Evolutionary conservation across 805 yeast genomes (phyloP), one percentile per base, ranked within the genome.

Genomic region (Wickerhamiella domercqiae): DNA sequence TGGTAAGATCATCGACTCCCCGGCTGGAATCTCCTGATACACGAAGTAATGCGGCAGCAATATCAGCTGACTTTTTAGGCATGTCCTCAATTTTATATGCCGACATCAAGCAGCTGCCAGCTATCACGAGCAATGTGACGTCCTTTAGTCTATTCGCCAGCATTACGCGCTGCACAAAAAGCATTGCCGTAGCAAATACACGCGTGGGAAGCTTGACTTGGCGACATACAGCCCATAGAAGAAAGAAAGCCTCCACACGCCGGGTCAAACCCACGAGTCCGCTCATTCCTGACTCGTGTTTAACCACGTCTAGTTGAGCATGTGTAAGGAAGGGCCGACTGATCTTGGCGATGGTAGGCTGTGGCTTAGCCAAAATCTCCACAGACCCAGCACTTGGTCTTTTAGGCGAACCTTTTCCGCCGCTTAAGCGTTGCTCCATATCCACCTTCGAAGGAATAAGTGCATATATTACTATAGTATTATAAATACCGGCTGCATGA

Each of bases 71-170:
- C 47, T 78, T 78, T 53, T 82, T 83, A 30, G 83, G 75, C 30
- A 84, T 80, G 51, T 84, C 95, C 50, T 81, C 93, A 45, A 75
- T 73, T 54, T 84, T 82, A 31, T 76, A 62, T 2, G 94, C 78
- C 13, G 81, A 60, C 40, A 79, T 69, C 5, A 84, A 53, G 38
- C 83, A 68, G 7, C 87, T 68, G 21, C 45, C 40, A 19, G 39
- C 37, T 3, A 43, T 32, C 9, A 21, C 29, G 1, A 4, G 7
- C 13, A 40, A 21, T 6, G 22, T 21, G 16, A 34, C 20, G 7
- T 31, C 34, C 5, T 32, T 7, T 14, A 31, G 16, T 5, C 39
- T 42, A 41, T 79, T 78, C 55, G 75, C 73, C 13, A 83, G 60
- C 48, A 70, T 75, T 48, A 67, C 78, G 35, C 83, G 60, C 47